Base-by-base conservation (phyloP, 331 rosid species). In the Erythrophleum ivorense region DNA sequence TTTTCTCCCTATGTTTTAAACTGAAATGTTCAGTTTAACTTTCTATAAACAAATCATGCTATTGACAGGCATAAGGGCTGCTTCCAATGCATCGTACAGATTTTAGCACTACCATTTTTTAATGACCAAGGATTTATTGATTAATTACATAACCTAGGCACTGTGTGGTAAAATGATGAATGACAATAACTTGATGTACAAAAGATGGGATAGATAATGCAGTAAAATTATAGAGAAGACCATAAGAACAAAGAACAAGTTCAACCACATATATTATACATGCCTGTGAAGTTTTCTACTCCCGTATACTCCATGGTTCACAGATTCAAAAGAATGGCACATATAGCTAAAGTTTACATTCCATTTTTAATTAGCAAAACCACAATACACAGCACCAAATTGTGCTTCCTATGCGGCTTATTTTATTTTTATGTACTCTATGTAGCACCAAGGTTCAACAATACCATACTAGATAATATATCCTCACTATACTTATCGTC, bases 21-120 rank as follows among this genome's bases (percentile, higher is more conserved):
- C 5, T 36, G 40, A 34, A 53, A 34, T 19, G n/a, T 54, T 74
- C 33, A 43, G 34, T 36, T 36, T 60, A 46, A 64, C 7, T 49
- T 77, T 46, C 49, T 43, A 40, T 31, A 81, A 38, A 52, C 41
- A 45, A 73, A 81, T 41, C 34, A 6, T 64, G 80, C 43, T 21
- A 67, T 45, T 57, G 77, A 57, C 57, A 57, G 9, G 14, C 70
- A 68, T 18, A 69, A 18, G 5, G 19, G 52, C 45, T 31, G 41
- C 60, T 36, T 4, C 40, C 40, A 36, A 2, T 36, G 40, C 40
- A 36, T 36, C 40, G 2, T 36, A 36, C 40, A 36, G 40, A 2
- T 2, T 36, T 36, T 36, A 36, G 40, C 40, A 36, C 40, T 36
- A 36, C 40, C 40, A 2, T 31, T 34, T 33, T 33, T 48, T 11